Percentiles rank a stretch among this genome's conserved stretches.
Conservation (phyloP, 345 rosid genomes). For the Pelargonium nanum region DNA sequence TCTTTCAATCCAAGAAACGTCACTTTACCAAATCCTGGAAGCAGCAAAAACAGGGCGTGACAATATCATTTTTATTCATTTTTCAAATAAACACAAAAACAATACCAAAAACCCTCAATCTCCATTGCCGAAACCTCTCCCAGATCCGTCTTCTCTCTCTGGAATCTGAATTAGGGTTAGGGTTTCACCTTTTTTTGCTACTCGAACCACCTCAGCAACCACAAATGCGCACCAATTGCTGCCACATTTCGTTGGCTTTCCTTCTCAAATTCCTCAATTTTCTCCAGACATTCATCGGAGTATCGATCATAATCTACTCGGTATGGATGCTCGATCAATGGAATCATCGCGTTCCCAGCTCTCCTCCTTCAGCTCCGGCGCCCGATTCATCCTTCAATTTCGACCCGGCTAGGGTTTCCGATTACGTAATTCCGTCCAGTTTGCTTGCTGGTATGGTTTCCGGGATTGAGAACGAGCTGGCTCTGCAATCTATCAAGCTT, state of each 20-base stretch:
- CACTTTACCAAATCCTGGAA: too few relatives aligned
- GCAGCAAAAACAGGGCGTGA: too few relatives aligned
- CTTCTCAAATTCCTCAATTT: constrained; percentile 55
- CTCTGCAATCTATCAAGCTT: constrained; percentile 45
- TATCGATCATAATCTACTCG: constrained; percentile 63
- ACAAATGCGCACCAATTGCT: constrained; percentile 57
- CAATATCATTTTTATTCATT: too few relatives aligned
- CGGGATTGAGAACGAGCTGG: constrained; percentile 29
- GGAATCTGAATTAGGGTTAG: background rate
- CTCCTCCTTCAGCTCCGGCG: constrained; percentile 42
- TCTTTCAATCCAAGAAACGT: too few relatives aligned
- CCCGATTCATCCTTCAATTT: constrained; percentile 25
- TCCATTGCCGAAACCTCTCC: too few relatives aligned
- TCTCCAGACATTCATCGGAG: constrained; percentile 56
- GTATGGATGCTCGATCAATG: constrained; percentile 81
- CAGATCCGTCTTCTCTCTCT: too few relatives aligned
- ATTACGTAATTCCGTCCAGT: constrained; percentile 13
- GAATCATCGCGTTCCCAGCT: constrained; percentile 38
- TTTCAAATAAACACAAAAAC: too few relatives aligned
- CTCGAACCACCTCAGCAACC: constrained; percentile 13
- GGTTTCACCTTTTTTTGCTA: background rate
- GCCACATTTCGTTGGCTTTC: constrained; percentile 56
- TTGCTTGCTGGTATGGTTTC: constrained; percentile 26
- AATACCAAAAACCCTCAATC: too few relatives aligned
- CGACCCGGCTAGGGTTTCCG: constrained; percentile 11